phyloP scores from a whole-genome alignment of 371 early-diverging fungal genomes.

The Pancytospora epiphaga region DNA sequence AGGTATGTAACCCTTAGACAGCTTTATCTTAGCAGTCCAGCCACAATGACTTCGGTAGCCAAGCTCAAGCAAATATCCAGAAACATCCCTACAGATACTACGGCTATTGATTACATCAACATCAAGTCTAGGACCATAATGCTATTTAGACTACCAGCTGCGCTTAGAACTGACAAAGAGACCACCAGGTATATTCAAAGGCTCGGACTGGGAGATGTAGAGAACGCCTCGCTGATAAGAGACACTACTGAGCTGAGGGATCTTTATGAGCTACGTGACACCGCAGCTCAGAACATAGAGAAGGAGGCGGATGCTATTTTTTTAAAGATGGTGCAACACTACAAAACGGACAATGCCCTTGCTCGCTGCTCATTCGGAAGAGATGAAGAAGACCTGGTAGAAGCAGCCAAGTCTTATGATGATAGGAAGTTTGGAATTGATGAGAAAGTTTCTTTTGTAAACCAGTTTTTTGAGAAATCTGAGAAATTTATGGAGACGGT shows the following conservation, averaged over 20 bases:
- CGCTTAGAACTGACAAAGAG: conserved; percentile 53
- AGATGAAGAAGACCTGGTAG: conserved; percentile 1
- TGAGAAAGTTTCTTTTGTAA: conserved; percentile 36
- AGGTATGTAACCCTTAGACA: conserved; percentile 59
- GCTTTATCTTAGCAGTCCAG: conserved; percentile 54
- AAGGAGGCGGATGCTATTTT: conserved; percentile 50
- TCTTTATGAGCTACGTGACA: conserved; percentile 43
- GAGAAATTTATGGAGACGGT: conserved; percentile 13
- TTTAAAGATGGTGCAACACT: conserved; percentile 41
- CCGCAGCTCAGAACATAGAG: conserved; percentile 51
- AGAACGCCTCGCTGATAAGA: conserved; percentile 45
- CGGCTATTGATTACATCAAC: conserved; percentile 51
- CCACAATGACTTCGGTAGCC: conserved; percentile 54
- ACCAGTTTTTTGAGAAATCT: conserved; percentile 14
- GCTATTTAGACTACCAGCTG: conserved; percentile 50
- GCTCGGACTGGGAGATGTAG: conserved; percentile 52
- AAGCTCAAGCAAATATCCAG: conserved; percentile 48
- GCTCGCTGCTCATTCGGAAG: conserved; percentile 24
- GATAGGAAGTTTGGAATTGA: conserved; percentile 18
- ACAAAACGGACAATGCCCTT: conserved; percentile 18
- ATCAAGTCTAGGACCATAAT: conserved; percentile 51
- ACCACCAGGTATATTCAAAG: conserved; percentile 40
- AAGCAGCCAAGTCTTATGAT: conserved; percentile 2
- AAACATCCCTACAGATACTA: conserved; percentile 22
- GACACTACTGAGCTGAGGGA: conserved; percentile 49